Evolutionary conservation across 345 rosid species (phyloP).

Genomic region (Hibiscus trionum): DNA sequence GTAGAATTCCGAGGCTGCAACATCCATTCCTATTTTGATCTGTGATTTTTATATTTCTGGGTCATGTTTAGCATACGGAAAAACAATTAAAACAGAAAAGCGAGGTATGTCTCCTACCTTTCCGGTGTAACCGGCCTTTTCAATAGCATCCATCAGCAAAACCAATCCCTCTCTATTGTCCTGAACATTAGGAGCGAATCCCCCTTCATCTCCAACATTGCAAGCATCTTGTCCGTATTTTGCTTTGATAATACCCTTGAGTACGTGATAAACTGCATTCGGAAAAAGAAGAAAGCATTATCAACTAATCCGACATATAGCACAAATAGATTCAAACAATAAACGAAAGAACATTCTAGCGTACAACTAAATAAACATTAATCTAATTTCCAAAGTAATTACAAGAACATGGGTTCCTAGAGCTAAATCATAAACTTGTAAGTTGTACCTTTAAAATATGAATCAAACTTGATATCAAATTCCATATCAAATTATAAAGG

Average conservation of each 20-base stretch:
- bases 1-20: slow-evolving; percentile 93
- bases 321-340: neutral
- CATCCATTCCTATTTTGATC: slow-evolving; percentile 99
- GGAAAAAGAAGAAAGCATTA: slow-evolving; percentile 3
- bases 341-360: neutral
- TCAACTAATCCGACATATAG: neutral
- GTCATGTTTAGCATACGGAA: neutral
- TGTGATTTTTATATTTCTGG: slow-evolving; percentile 24
- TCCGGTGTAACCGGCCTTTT: slow-evolving; percentile 90
- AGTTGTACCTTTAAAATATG: neutral
- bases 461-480: neutral
- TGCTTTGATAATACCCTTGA: slow-evolving; percentile 78
- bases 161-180: slow-evolving; percentile 95
- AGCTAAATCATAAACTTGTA: neutral
- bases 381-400: neutral
- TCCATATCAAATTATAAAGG: neutral
- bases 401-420: neutral
- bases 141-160: slow-evolving; percentile 93
- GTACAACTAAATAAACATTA: neutral
- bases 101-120: slow-evolving; percentile 39
- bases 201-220: slow-evolving; percentile 99
- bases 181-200: slow-evolving; percentile 97
- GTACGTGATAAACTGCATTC: slow-evolving; percentile 66
- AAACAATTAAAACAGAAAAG: neutral
- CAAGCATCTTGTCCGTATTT: slow-evolving; percentile 99